Evolutionary conservation across 1,139 yeast species (phyloP).

Genomic region (Zygoascus meyerae): DNA sequence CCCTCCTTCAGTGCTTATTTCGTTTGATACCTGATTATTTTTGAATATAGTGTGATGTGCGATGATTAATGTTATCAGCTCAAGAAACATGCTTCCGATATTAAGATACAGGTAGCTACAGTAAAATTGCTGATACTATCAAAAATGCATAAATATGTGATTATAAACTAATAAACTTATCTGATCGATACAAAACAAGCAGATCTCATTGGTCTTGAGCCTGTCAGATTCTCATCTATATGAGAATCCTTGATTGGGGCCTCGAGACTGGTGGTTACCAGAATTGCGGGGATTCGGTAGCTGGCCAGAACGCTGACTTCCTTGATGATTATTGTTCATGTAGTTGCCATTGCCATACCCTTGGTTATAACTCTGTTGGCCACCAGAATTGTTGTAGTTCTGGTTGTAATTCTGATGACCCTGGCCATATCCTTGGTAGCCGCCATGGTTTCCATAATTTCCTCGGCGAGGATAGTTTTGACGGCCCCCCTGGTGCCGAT

Average conservation of each 20-base stretch:
- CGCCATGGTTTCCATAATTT: conserved; percentile 7
- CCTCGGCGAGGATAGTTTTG: conserved; percentile 13
- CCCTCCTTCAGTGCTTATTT: no score
- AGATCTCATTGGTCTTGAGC: no score
- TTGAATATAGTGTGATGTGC: no score
- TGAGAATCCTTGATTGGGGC: conserved; percentile 10
- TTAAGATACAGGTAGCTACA: no score
- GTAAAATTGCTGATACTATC: no score
- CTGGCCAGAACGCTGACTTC: conserved; percentile 5
- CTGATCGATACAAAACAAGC: no score
- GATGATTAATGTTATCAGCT: no score
- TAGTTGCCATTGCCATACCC: conserved; percentile 7
- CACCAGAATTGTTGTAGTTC: conserved; percentile 6
- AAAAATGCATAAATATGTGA: no score
- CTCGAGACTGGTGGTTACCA: conserved; percentile 6
- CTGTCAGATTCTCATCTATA: conserved; percentile 7
- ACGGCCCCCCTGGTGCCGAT: conserved; percentile 12
- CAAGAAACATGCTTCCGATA: no score
- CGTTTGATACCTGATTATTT: no score
- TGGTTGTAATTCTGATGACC: conserved; percentile 3
- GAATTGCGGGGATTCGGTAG: conserved; percentile 12
- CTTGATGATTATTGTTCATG: not conserved
- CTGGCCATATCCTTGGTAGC: conserved; percentile 11
- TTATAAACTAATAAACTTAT: no score
- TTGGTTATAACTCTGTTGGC: conserved; percentile 13